phyloP scores from a whole-genome alignment of 441 rosid genomes.

The Mallotus japonicus region DNA sequence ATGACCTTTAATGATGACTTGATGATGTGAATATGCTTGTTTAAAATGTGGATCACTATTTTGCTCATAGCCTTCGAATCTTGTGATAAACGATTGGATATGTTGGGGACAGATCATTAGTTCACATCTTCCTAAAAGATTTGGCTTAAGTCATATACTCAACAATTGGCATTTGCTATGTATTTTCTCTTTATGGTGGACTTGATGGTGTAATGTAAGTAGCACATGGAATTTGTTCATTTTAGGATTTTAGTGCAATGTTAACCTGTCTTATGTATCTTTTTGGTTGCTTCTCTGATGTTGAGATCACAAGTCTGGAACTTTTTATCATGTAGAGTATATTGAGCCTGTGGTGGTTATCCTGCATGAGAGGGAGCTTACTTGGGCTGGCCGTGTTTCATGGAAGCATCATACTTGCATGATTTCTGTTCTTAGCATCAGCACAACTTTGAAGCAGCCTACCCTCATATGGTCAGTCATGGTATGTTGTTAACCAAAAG shows the following conservation, averaged over 20 bases:
- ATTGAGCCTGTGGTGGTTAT: constrained; percentile 98
- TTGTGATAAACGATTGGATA: background rate
- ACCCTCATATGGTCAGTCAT: constrained; percentile 92
- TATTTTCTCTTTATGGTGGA: constrained; percentile 13
- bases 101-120: background rate
- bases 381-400: constrained; percentile 94
- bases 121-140: background rate
- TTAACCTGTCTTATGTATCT: background rate
- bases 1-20: background rate
- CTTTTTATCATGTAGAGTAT: constrained; percentile 57
- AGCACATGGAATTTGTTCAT: constrained; percentile 11
- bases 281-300: constrained; percentile 23
- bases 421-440: constrained; percentile 96
- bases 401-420: constrained; percentile 98
- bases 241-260: background rate
- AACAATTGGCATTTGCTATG: background rate
- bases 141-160: background rate
- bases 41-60: background rate
- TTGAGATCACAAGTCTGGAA: constrained; percentile 21
- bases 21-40: background rate
- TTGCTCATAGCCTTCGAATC: background rate
- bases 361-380: constrained; percentile 95
- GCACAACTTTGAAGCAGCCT: constrained; percentile 89
- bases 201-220: constrained; percentile 1
- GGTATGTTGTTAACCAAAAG: constrained; percentile 43